These are phyloP conservation scores for Ceratocystis alfenasii DNA, from an alignment of 2,329 filamentous ascomycete genomes.

Conservation along the genomic window DNA sequence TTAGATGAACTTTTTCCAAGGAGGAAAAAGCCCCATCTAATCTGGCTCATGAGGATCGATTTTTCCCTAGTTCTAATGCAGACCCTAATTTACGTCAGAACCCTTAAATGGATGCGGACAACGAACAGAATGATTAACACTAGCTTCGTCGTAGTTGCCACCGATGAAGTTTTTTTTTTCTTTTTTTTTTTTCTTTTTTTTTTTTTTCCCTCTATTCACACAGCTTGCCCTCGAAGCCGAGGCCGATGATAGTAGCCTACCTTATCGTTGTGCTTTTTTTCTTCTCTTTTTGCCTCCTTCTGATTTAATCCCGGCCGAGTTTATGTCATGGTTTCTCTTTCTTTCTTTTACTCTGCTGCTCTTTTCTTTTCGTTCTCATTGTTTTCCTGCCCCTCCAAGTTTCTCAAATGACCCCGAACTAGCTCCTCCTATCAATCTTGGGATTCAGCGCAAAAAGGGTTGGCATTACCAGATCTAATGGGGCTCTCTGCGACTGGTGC, in stretches of 20 bases:
- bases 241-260: neutral
- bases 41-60: neutral
- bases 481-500: conserved; percentile 2
- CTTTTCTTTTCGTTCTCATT: neutral
- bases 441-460: neutral
- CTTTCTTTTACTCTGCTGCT: neutral
- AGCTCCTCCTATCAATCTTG: neutral
- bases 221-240: neutral
- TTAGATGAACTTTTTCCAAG: neutral
- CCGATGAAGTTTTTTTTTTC: neutral
- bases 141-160: neutral
- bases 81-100: neutral
- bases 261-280: neutral
- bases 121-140: neutral
- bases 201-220: neutral
- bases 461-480: conserved; percentile 1
- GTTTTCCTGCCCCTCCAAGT: neutral
- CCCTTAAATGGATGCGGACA: neutral
- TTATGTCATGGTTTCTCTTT: neutral
- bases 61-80: neutral
- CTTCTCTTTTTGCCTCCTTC: neutral
- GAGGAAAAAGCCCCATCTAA: neutral
- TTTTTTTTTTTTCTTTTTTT: neutral
- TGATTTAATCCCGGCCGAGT: conserved; percentile 1
- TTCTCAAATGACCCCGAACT: neutral